A percentile compares a stretch with the other conserved stretches of the same genome.
Evolutionary conservation across 179 eudicot species (phyloP).

Genomic region (Silene vulgaris): DNA sequence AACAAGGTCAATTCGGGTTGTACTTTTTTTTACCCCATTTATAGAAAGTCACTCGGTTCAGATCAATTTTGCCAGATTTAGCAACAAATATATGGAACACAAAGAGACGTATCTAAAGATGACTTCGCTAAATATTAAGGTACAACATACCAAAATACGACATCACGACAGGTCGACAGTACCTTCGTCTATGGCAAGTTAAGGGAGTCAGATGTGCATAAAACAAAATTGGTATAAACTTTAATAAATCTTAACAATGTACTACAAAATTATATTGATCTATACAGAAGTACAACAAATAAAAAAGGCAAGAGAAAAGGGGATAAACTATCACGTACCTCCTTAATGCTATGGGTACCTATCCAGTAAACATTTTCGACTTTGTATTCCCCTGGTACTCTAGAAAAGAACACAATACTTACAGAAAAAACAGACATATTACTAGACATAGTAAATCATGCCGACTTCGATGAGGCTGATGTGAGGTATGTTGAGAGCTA

Average conservation of each 20-base stretch:
- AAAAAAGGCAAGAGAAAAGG: slow-evolving; percentile 4
- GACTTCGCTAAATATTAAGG: too few species aligned
- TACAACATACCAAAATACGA: too few species aligned
- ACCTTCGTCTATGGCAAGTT: too few species aligned
- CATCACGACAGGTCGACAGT: too few species aligned
- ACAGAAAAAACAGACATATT: slow-evolving; percentile 18
- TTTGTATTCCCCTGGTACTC: slow-evolving; percentile 15
- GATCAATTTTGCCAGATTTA: too few species aligned
- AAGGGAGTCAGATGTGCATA: background rate
- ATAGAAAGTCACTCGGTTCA: too few species aligned
- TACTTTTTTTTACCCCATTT: too few species aligned
- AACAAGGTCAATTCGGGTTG: background rate
- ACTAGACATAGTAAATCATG: slow-evolving; percentile 77
- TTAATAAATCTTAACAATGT: slow-evolving; percentile 15
- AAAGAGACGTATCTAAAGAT: too few species aligned
- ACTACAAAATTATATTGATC: slow-evolving; percentile 17
- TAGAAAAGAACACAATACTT: slow-evolving; percentile 19
- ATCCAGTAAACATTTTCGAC: slow-evolving; percentile 1
- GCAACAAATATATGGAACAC: too few species aligned
- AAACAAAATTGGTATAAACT: background rate
- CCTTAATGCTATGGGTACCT: background rate
- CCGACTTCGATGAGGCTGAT: slow-evolving; percentile 96
- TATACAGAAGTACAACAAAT: slow-evolving; percentile 17
- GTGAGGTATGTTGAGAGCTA: slow-evolving; percentile 88
- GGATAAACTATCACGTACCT: background rate